Conservation (phyloP, 2,329 filamentous ascomycete species). For the Pyricularia grisea region DNA sequence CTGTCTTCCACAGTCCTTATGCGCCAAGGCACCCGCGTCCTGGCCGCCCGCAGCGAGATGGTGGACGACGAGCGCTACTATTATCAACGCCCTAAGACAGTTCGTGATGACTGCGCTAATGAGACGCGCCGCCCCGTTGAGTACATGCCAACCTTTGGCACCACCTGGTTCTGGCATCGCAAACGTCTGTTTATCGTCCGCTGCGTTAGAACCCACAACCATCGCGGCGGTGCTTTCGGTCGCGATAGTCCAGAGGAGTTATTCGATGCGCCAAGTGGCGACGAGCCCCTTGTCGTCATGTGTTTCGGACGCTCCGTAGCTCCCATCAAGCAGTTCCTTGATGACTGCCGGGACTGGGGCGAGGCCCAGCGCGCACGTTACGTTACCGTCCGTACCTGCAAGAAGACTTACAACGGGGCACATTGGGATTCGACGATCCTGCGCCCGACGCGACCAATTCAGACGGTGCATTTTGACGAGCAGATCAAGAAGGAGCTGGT, state of each 20-base stretch:
- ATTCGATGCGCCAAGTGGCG: constrained; percentile 20
- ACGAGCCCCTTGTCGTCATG: constrained; percentile 31
- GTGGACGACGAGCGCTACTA: constrained; percentile 21
- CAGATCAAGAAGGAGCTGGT: constrained; percentile 53
- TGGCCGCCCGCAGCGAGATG: constrained; percentile 23
- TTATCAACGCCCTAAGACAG: constrained; percentile 14
- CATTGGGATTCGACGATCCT: constrained; percentile 26
- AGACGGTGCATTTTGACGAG: constrained; percentile 27
- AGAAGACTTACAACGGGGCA: constrained; percentile 15
- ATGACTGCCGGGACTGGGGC: constrained; percentile 35
- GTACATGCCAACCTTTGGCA: constrained; percentile 27
- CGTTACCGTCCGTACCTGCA: constrained; percentile 24
- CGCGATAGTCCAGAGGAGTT: constrained; percentile 21
- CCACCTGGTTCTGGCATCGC: constrained; percentile 24
- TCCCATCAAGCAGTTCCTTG: constrained; percentile 35
- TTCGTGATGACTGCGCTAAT: constrained; percentile 21
- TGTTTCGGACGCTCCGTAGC: constrained; percentile 40
- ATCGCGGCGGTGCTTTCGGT: not conserved
- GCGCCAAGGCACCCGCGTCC: constrained; percentile 19
- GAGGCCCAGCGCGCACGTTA: constrained; percentile 25
- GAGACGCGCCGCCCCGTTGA: constrained; percentile 24
- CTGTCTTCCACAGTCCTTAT: constrained; percentile 23
- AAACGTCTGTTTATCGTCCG: constrained; percentile 25
- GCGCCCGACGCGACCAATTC: constrained; percentile 20
- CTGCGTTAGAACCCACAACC: constrained; percentile 15